phyloP scores from a whole-genome alignment of 306 rosid species.

The Lathyrus oleraceus region DNA sequence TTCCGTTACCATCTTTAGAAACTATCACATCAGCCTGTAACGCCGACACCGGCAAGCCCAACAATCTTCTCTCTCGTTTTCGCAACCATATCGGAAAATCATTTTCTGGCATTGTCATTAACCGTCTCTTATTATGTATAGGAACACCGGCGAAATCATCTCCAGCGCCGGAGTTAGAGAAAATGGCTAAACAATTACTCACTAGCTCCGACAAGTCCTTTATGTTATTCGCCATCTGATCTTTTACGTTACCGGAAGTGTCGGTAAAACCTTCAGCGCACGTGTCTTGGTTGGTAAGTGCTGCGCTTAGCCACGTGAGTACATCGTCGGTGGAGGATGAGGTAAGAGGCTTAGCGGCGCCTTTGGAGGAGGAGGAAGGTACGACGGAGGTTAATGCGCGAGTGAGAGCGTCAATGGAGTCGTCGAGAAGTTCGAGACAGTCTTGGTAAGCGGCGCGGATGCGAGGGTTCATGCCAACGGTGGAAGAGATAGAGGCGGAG shows the following conservation, averaged over 20 bases:
- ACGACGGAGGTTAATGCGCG: slow-evolving; percentile 52
- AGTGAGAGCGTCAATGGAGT: slow-evolving; percentile 65
- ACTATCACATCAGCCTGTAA: slow-evolving; percentile 74
- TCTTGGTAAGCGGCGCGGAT: slow-evolving; percentile 66
- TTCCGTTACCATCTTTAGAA: slow-evolving; percentile 69
- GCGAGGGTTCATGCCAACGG: slow-evolving; percentile 44
- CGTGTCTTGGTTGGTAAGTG: slow-evolving; percentile 88
- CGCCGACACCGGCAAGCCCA: slow-evolving; percentile 53
- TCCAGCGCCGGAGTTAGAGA: slow-evolving; percentile 37
- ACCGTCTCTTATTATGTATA: slow-evolving; percentile 57
- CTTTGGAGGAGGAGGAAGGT: not conserved
- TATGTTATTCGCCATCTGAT: slow-evolving; percentile 47
- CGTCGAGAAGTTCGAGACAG: slow-evolving; percentile 85
- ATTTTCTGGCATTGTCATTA: slow-evolving; percentile 47
- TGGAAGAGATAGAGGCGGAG: slow-evolving; percentile 48
- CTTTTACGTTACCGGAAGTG: slow-evolving; percentile 47
- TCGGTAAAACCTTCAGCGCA: slow-evolving; percentile 66
- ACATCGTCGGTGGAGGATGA: slow-evolving; percentile 54
- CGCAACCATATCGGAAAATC: slow-evolving; percentile 73
- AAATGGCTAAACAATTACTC: slow-evolving; percentile 82
- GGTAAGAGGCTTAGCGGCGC: not conserved
- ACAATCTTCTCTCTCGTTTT: slow-evolving; percentile 58
- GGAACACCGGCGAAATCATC: slow-evolving; percentile 86
- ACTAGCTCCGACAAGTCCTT: slow-evolving; percentile 68
- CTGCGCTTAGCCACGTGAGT: slow-evolving; percentile 86